Evolutionary conservation across 768 basidiomycete genomes (phyloP), one percentile per base, ranked within the genome.

Genomic region (Boletus reticuloceps): DNA sequence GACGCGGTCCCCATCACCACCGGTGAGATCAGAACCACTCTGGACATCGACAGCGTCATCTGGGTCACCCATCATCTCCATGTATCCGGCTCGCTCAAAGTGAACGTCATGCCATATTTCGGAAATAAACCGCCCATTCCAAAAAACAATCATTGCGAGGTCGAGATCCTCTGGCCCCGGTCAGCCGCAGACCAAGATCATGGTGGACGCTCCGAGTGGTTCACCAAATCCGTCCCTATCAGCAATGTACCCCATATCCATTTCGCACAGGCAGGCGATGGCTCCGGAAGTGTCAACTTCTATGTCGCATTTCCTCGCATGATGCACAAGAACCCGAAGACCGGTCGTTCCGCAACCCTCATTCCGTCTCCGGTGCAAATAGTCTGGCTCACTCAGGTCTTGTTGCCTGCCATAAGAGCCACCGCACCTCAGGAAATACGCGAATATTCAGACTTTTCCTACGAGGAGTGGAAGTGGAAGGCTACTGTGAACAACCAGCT

Each of bases 21-120:
- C 3, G 34, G 34, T 0, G 52, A 57, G 37, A 12, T 57, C 11
- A 12, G 17, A 27, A 53, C 19, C 10, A 53, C 47, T 5, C 37
- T 57, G 22, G 47, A 57, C 37, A 57, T 57, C 4, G 43, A 57
- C 38, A 53, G 51, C 17, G 25, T 57, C 14, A 57, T 57, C 13
- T 57, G 47, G 22, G 22, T 22, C 22, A 57, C 47, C 4, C 42
- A 50, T 9, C 1, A 36, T 3, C 42, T 57, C 2, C 56, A n/a
- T 36, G 42, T 57, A 3, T 1, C 0, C 20, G 22, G 51, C 1
- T 54, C 37, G 6, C 36, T 57, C 1, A 57, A 50, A 22, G 38
- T 53, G 1, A 45, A 57, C 16, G 16, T 57, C 8, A 27, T 49
- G 16, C 56, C 56, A 11, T 53, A 49, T 17, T 40, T 57, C 19